These are phyloP conservation scores for Primulina huaijiensis DNA, from an alignment of 257 asterid genomes.

Conservation along the genomic window DNA sequence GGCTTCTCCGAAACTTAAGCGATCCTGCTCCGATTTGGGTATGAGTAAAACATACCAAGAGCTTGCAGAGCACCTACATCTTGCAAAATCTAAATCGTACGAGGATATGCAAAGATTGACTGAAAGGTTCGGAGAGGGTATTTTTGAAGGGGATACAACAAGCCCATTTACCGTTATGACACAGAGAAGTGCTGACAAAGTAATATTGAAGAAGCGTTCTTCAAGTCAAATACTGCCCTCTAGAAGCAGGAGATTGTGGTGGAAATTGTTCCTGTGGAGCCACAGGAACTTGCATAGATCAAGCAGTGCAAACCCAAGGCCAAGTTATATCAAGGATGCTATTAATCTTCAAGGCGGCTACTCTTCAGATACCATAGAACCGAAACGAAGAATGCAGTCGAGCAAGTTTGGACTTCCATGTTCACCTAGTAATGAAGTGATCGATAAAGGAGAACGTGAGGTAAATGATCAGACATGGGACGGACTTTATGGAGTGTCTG, in stretches of 20 bases:
- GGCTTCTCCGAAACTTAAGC: constrained; percentile 51
- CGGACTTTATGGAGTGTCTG: constrained; percentile 48
- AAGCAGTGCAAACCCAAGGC: constrained; percentile 27
- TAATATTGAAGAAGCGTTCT: constrained; percentile 71
- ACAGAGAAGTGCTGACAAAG: constrained; percentile 61
- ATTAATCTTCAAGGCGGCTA: constrained; percentile 65
- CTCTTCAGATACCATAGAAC: constrained; percentile 71
- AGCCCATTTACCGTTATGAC: constrained; percentile 55
- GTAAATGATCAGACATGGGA: constrained; percentile 39
- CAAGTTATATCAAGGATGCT: constrained; percentile 28
- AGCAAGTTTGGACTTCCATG: constrained; percentile 38
- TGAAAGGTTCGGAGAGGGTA: constrained; percentile 28
- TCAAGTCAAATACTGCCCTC: constrained; percentile 80
- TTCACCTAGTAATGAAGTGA: constrained; percentile 31
- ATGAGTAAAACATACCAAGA: constrained; percentile 34
- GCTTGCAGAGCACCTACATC: constrained; percentile 31
- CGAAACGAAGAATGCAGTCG: constrained; percentile 31
- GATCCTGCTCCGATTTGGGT: constrained; percentile 62
- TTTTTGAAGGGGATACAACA: constrained; percentile 20
- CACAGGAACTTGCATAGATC: constrained; percentile 53
- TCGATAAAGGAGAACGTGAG: constrained; percentile 27
- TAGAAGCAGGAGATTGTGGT: constrained; percentile 65
- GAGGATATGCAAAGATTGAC: constrained; percentile 51
- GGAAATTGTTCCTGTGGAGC: constrained; percentile 82
- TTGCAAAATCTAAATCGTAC: constrained; percentile 41